A percentile compares a stretch with the other conserved stretches of the same genome.
Evolutionary conservation across 257 asterid genomes (phyloP).

Genomic region (Solanum stenotomum): DNA sequence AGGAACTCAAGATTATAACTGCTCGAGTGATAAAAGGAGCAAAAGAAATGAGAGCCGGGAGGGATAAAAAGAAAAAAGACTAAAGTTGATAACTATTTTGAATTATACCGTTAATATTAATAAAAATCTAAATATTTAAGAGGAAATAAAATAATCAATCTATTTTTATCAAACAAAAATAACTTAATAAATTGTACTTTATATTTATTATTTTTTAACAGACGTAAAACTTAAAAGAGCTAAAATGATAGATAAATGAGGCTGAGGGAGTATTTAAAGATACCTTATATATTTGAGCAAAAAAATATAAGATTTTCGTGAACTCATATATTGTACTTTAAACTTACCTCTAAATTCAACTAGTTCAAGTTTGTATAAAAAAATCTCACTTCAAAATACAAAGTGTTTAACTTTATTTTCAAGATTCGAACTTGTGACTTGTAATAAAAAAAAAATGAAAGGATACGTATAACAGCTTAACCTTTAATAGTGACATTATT

Average conservation of each 20-base stretch:
- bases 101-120: neutral
- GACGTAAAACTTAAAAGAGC: neutral
- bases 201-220: neutral
- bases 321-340: neutral
- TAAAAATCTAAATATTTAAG: neutral
- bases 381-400: neutral
- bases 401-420: neutral
- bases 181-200: neutral
- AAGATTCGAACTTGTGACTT: neutral
- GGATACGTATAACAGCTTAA: neutral
- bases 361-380: neutral
- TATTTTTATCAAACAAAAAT: neutral
- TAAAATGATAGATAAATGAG: neutral
- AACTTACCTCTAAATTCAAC: rapidly evolving
- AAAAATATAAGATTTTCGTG: neutral
- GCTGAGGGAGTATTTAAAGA: neutral
- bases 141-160: neutral
- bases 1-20: neutral
- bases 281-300: neutral
- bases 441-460: neutral
- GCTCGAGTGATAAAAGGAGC: no score
- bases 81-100: neutral
- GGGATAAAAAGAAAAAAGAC: no score
- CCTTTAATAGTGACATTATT: no score
- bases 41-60: no score